Base-by-base conservation (phyloP, 2,329 filamentous ascomycete species). In the Colletotrichum orchidophilum region DNA sequence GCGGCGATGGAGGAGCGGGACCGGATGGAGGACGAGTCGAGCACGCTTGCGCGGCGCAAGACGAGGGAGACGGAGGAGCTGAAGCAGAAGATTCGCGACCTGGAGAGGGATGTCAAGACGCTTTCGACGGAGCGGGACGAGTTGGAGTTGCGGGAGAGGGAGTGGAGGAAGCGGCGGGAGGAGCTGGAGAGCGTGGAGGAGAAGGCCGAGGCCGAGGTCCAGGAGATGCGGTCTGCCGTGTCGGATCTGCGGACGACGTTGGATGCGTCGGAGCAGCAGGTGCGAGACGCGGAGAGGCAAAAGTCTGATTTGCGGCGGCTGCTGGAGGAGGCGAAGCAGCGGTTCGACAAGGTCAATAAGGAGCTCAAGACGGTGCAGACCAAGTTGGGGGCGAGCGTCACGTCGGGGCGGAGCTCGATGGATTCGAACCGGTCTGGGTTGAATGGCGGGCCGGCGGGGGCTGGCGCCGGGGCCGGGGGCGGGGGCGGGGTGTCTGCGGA, bases 1-100 rank as follows among this genome's bases (percentile, higher is more conserved):
- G 87, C 93, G 1, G 95, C 95, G 0, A 88, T 97, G n/a, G 95
- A 98, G 79, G 96, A 99, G 81, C 90, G 96, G 21, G 96, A 99
- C 79, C 91, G 94, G 2, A 92, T 95, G 2, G 96, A 99, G 81
- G 95, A 98, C 73, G 95, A 98, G 82, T 91, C 94, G 3, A 94
- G 91, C 76, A 93, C 91, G 0, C 87, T 93, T 59, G 93, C 92
- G 13, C 88, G 96, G 63, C 89, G 93, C 53, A 91, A 92, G 72
- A 90, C 93, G 7, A 88, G 95, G 58, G 96, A 98, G 83, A 86
- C 94, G 3, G 96, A 98, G 79, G 96, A 98, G 75, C 85, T 97
- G 49, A 94, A 92, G 80, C 86, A 87, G 61, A 93, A 91, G 81
- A 87, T 95, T 12, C 90, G 94, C 7, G 95, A 98, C 73, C 89